phyloP scores from a whole-genome alignment of 352 stramenopile genomes.

The Phytophthora palmivora region DNA sequence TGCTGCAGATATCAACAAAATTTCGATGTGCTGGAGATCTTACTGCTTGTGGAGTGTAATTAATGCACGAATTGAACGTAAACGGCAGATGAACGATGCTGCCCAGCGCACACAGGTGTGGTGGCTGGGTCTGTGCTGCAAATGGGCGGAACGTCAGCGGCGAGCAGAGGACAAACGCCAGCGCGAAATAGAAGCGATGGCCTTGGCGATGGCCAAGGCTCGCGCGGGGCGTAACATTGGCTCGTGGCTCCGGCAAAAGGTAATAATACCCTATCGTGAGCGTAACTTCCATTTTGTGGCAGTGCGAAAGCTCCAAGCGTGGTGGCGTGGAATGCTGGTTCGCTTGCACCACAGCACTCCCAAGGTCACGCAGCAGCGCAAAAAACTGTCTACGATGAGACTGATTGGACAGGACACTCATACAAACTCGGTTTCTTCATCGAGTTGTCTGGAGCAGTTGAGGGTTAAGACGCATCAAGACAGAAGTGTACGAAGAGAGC shows the following conservation, averaged over 20 bases:
- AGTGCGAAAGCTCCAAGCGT: slow-evolving; percentile 61
- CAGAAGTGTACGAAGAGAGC: slow-evolving; percentile 23
- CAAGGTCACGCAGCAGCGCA: slow-evolving; percentile 55
- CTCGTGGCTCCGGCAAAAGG: slow-evolving; percentile 35
- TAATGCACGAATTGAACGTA: slow-evolving; percentile 30
- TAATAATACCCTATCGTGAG: slow-evolving; percentile 37
- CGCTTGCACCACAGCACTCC: slow-evolving; percentile 53
- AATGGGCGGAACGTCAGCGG: slow-evolving; percentile 40
- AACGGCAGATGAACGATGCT: slow-evolving; percentile 14
- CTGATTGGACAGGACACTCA: slow-evolving; percentile 37
- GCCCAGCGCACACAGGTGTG: slow-evolving; percentile 47
- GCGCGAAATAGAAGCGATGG: slow-evolving; percentile 34
- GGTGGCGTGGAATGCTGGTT: slow-evolving; percentile 75
- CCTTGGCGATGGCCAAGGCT: slow-evolving; percentile 26
- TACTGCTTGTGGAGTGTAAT: slow-evolving; percentile 35
- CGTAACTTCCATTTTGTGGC: slow-evolving; percentile 28
- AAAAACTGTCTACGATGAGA: slow-evolving; percentile 64
- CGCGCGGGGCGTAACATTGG: slow-evolving; percentile 34
- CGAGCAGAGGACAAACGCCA: slow-evolving; percentile 35
- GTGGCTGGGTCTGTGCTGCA: slow-evolving; percentile 49
- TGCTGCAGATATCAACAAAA: slow-evolving; percentile 26
- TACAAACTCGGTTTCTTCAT: background rate
- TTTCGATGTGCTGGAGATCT: slow-evolving; percentile 44
- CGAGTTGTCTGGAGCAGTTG: slow-evolving; percentile 19
- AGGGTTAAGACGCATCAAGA: slow-evolving; percentile 29